Evolutionary conservation across 164 flowering plant genomes (phyloP).

Genomic region (Stephania yunnanensis): DNA sequence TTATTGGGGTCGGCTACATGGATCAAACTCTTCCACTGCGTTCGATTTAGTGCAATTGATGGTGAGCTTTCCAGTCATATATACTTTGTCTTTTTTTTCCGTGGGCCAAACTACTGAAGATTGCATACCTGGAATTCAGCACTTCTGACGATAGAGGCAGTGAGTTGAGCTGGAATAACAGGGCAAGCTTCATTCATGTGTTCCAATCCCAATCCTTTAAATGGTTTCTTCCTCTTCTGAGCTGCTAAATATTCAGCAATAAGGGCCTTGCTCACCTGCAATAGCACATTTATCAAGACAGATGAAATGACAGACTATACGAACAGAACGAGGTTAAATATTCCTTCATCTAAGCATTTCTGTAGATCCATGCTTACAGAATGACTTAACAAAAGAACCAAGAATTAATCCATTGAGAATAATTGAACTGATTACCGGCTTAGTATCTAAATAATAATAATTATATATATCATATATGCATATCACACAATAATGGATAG

Average conservation of each 20-base stretch:
- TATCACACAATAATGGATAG: background rate
- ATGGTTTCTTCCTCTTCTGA: constrained; percentile 53
- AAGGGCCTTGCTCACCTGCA: constrained; percentile 90
- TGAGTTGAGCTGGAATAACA: constrained; percentile 56
- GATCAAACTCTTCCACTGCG: too few relatives aligned
- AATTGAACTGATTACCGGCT: background rate
- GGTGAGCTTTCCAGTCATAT: too few relatives aligned
- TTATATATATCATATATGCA: too few relatives aligned
- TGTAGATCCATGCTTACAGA: background rate
- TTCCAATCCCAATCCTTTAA: constrained; percentile 76
- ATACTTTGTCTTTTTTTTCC: background rate
- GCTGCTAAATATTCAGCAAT: constrained; percentile 57
- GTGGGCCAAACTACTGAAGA: background rate
- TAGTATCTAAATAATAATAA: background rate
- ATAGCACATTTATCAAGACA: background rate
- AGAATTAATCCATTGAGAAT: background rate
- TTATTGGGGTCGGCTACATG: too few relatives aligned
- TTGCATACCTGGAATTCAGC: constrained; percentile 71
- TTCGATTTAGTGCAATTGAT: too few relatives aligned
- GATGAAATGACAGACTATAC: background rate
- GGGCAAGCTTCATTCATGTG: constrained; percentile 80
- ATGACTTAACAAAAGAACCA: background rate
- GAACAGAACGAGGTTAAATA: background rate
- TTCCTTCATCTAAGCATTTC: background rate
- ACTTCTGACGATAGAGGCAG: constrained; percentile 55